These are phyloP conservation scores for Diaporthe australafricana DNA, from an alignment of 2,329 filamentous ascomycete species.

Conservation along the genomic window DNA sequence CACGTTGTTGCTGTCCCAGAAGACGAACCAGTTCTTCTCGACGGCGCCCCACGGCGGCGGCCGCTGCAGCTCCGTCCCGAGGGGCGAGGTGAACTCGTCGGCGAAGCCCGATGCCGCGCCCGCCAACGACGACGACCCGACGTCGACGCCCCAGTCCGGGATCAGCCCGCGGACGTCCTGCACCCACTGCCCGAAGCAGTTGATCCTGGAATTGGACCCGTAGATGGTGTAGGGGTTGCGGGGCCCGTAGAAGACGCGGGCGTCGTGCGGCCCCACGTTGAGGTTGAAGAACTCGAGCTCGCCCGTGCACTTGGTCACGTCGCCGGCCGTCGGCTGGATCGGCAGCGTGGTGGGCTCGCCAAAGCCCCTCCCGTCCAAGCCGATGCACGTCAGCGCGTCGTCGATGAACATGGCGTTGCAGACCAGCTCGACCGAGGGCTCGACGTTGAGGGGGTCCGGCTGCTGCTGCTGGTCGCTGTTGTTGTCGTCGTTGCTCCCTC, in stretches of 20 bases:
- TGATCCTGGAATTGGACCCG: slow-evolving; percentile 65
- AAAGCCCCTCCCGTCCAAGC: slow-evolving; percentile 10
- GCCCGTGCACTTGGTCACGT: slow-evolving; percentile 53
- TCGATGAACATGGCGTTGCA: slow-evolving; percentile 62
- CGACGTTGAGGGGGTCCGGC: slow-evolving; percentile 43
- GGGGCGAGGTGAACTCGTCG: slow-evolving; percentile 49
- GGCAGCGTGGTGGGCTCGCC: slow-evolving; percentile 54
- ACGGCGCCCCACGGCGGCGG: slow-evolving; percentile 56
- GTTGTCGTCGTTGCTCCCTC: slow-evolving; percentile 39
- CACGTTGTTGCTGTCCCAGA: slow-evolving; percentile 63
- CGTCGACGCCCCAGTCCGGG: slow-evolving; percentile 52
- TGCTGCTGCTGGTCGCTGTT: slow-evolving; percentile 35
- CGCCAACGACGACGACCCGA: slow-evolving; percentile 18
- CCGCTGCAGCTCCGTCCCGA: slow-evolving; percentile 62
- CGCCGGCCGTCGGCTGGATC: slow-evolving; percentile 56
- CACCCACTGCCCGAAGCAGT: slow-evolving; percentile 69
- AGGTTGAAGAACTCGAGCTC: slow-evolving; percentile 54
- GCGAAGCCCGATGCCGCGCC: slow-evolving; percentile 24
- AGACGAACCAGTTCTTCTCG: slow-evolving; percentile 74
- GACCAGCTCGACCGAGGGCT: slow-evolving; percentile 52
- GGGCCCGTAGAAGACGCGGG: slow-evolving; percentile 67
- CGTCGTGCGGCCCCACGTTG: slow-evolving; percentile 68
- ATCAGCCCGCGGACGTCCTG: slow-evolving; percentile 64
- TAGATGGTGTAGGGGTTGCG: slow-evolving; percentile 61
- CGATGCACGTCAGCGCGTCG: slow-evolving; percentile 55